Evolutionary conservation across 2,329 filamentous ascomycete genomes (phyloP).

Genomic region (Microdochium bolleyi): DNA sequence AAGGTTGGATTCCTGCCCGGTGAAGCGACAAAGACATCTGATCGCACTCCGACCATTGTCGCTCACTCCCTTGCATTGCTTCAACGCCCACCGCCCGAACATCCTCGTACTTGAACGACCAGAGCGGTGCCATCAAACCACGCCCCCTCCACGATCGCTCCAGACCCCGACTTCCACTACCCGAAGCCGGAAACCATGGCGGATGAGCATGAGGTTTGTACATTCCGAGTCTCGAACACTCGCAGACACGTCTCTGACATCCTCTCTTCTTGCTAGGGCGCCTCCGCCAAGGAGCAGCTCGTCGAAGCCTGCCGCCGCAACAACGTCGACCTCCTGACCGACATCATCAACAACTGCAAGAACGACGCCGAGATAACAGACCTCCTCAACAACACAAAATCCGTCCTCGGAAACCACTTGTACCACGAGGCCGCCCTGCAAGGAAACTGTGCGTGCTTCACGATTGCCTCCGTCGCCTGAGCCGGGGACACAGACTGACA

Average conservation of each 20-base stretch:
- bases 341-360: constrained; percentile 58
- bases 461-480: not conserved
- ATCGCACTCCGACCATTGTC: not conserved
- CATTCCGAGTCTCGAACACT: not conserved
- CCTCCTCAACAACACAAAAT: constrained; percentile 79
- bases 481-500: not conserved
- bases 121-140: too few relatives aligned
- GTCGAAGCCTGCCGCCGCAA: constrained; percentile 91
- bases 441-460: constrained; percentile 65
- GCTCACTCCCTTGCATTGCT: constrained; percentile 1
- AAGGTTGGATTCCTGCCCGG: too few relatives aligned
- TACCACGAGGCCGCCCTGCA: constrained; percentile 82
- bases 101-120: too few relatives aligned
- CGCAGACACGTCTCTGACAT: not conserved
- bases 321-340: constrained; percentile 76
- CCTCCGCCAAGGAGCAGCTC: constrained; percentile 75
- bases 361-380: constrained; percentile 59
- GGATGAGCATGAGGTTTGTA: constrained; percentile 22
- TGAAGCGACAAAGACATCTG: too few relatives aligned
- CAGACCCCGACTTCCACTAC: too few relatives aligned
- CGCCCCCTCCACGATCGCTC: too few relatives aligned
- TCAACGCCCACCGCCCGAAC: too few relatives aligned
- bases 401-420: constrained; percentile 79
- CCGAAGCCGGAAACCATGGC: constrained; percentile 14
- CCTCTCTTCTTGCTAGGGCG: constrained; percentile 52